Evolutionary conservation across 306 rosid species (phyloP), one percentile per base, ranked within the genome.

Genomic region (Albizia julibrissin): DNA sequence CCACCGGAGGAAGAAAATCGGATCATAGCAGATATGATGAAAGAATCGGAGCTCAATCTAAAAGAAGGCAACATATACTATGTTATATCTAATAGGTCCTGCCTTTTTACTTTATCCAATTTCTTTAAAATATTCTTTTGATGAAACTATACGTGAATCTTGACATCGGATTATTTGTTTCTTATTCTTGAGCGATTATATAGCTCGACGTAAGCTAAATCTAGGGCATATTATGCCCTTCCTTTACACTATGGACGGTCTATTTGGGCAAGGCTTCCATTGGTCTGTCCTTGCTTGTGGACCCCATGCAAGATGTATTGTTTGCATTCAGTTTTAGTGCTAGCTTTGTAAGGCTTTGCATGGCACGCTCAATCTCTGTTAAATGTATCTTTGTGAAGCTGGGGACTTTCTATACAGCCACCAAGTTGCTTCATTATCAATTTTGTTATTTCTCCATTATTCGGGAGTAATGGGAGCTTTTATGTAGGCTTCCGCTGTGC

Each of bases 1-100:
- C 84, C 94, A 1, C 95, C 97, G 11, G 97, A 91, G 87, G 97
- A 91, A 56, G 99, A 96, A 87, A 90, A 88, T 47, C 90, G 89
- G 89, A 94, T 89, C 90, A 58, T 96, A 26, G 72, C 88, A 9
- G 94, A 94, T 33, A 87, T 94, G 87, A 50, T 81, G 46, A 80
- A 84, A 33, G 84, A 88, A 82, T 92, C 97, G 6, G 98, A 96
- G 81, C 87, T 91, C 75, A 90, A 89, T 89, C 91, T 96, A 82
- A 92, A 84, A 87, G 94, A 96, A 84, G 99, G 97, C 77, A 89
- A 86, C 80, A 77, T 91, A 62, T 92, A 89, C 82, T 96, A 80
- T 81, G 92, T 92, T 64, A 39, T 96, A 88, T 96, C 98, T 10
- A 85, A 91, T 77, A 86, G 98, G 99, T 88, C 12, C 75, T 26